Conservation (phyloP, 495 filamentous ascomycete genomes). For the Aspergillus diversus region DNA sequence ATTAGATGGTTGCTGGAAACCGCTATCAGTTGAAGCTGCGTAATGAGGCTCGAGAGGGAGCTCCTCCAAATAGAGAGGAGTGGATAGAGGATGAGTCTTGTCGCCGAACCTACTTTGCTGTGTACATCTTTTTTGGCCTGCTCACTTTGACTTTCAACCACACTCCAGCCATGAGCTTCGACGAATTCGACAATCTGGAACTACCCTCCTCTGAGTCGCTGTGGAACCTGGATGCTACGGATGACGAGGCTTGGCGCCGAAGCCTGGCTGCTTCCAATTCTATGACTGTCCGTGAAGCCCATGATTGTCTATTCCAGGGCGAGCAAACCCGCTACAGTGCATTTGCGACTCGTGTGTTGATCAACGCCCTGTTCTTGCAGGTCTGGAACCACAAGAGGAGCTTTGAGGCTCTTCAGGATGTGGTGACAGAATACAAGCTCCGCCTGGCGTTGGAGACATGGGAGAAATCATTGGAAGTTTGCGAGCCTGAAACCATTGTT, state of each 20-base stretch:
- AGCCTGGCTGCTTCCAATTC: constrained; percentile 68
- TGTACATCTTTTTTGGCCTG: constrained; percentile 98
- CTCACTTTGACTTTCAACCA: constrained; percentile 97
- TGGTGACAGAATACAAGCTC: constrained; percentile 98
- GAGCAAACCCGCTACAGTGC: constrained; percentile 92
- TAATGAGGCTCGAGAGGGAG: constrained; percentile 81
- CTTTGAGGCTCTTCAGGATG: constrained; percentile 92
- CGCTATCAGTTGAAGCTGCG: constrained; percentile 94
- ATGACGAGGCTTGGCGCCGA: constrained; percentile 84
- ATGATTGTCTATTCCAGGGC: constrained; percentile 92
- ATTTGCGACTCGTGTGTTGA: constrained; percentile 96
- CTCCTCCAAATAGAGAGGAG: constrained; percentile 76
- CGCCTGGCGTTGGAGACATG: constrained; percentile 94
- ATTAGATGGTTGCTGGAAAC: constrained; percentile 89
- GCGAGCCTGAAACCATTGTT: constrained; percentile 87
- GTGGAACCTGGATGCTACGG: constrained; percentile 83
- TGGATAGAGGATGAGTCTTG: constrained; percentile 98
- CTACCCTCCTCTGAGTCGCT: constrained; percentile 92
- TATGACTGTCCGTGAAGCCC: constrained; percentile 88
- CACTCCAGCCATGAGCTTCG: constrained; percentile 95
- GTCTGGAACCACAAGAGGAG: constrained; percentile 99
- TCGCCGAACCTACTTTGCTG: constrained; percentile 96
- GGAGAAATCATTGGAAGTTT: constrained; percentile 93
- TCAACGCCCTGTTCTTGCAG: constrained; percentile 97
- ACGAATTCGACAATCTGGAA: constrained; percentile 92